Conservation (phyloP, 805 yeast species). For the Wickerhamomyces bovis region DNA sequence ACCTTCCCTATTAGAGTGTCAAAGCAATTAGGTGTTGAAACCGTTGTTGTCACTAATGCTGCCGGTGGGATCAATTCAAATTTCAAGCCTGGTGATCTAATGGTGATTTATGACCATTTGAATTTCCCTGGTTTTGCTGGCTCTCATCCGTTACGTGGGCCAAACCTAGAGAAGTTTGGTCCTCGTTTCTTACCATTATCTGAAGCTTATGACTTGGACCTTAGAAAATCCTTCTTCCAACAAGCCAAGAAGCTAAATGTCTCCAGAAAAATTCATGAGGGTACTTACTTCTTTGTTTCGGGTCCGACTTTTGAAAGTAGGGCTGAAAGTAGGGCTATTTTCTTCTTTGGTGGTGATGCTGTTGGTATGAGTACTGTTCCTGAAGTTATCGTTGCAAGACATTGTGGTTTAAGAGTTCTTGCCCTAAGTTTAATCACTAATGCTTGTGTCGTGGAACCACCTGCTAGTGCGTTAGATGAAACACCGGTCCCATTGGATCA, state of each 20-base stretch:
- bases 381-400: slow-evolving; percentile 89
- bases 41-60: slow-evolving; percentile 86
- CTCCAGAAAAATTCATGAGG: slow-evolving; percentile 70
- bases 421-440: slow-evolving; percentile 88
- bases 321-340: slow-evolving; percentile 80
- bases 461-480: slow-evolving; percentile 58
- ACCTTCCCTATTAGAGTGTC: slow-evolving; percentile 84
- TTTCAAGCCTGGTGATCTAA: slow-evolving; percentile 79
- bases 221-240: slow-evolving; percentile 56
- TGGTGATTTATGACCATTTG: slow-evolving; percentile 86
- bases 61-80: slow-evolving; percentile 79
- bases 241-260: slow-evolving; percentile 45
- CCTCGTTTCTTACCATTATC: slow-evolving; percentile 84
- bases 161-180: slow-evolving; percentile 74
- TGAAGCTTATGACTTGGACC: slow-evolving; percentile 78
- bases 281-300: slow-evolving; percentile 75
- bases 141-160: slow-evolving; percentile 79
- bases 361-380: slow-evolving; percentile 99
- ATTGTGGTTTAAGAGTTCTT: slow-evolving; percentile 72
- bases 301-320: slow-evolving; percentile 95
- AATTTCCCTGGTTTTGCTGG: slow-evolving; percentile 92
- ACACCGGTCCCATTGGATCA: slow-evolving; percentile 47
- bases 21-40: slow-evolving; percentile 50
- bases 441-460: slow-evolving; percentile 63
- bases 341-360: slow-evolving; percentile 77